phyloP scores from a whole-genome alignment of 148 eudicot genomes.

The Nepenthes mirabilis region DNA sequence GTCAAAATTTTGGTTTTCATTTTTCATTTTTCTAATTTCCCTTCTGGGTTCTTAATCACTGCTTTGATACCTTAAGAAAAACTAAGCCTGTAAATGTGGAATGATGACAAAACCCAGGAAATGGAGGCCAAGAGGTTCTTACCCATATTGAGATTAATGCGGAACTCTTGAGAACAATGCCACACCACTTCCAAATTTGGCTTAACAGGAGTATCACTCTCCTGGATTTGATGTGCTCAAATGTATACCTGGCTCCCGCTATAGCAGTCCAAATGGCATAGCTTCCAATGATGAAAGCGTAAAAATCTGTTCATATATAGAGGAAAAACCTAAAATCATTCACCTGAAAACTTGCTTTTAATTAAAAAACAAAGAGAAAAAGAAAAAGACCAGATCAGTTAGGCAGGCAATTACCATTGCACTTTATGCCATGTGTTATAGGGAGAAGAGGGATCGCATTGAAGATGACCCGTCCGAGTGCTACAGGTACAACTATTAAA shows the following conservation, averaged over 20 bases:
- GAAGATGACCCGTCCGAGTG: constrained; percentile 79
- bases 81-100: too few species aligned
- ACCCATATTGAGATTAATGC: constrained; percentile 87
- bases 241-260: constrained; percentile 75
- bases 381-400: background rate
- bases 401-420: constrained; percentile 44
- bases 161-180: constrained; percentile 74
- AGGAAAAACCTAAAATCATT: background rate
- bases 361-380: background rate
- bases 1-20: background rate
- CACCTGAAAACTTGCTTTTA: background rate
- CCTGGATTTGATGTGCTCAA: constrained; percentile 62
- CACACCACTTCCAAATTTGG: constrained; percentile 88
- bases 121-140: constrained; percentile 9
- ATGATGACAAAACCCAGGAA: background rate
- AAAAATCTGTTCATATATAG: constrained; percentile 43
- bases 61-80: too few species aligned
- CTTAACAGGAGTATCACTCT: constrained; percentile 49
- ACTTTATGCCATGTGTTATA: constrained; percentile 84
- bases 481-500: constrained; percentile 63
- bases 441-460: constrained; percentile 80
- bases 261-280: constrained; percentile 85
- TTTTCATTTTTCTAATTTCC: too few species aligned
- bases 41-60: too few species aligned
- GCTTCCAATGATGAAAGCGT: constrained; percentile 94